These are phyloP conservation scores for Penicillium macrosclerotiorum DNA, from an alignment of 495 filamentous ascomycete genomes.

Conservation along the genomic window DNA sequence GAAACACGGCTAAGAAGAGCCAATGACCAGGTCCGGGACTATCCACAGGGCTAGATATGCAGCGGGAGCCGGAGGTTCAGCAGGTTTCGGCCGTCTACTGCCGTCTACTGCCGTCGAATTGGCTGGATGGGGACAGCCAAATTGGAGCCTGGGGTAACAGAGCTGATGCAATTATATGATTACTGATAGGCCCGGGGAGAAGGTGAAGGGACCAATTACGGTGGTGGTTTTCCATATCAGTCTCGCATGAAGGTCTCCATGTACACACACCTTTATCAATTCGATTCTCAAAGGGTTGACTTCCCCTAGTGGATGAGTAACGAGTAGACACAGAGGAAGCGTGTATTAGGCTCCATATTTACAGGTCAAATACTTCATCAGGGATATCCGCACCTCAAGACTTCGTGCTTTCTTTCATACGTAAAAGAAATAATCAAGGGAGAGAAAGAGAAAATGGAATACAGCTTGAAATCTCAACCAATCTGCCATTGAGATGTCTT, in stretches of 20 bases:
- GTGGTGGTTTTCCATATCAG: neutral
- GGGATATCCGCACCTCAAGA: neutral
- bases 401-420: slow-evolving; percentile 2
- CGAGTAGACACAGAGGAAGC: neutral
- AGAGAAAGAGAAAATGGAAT: too few relatives aligned
- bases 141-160: too few relatives aligned
- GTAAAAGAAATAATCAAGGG: neutral
- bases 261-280: too few relatives aligned
- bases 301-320: neutral
- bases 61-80: neutral
- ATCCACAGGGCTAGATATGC: slow-evolving; percentile 2
- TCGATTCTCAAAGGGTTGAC: too few relatives aligned
- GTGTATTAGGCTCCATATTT: slow-evolving; percentile 7
- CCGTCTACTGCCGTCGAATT: neutral
- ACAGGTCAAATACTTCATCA: slow-evolving; percentile 10
- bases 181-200: neutral
- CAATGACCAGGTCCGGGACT: slow-evolving; percentile 8
- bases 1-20: slow-evolving; percentile 7
- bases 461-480: too few relatives aligned
- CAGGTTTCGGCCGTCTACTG: neutral
- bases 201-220: neutral
- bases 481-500: neutral
- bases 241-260: too few relatives aligned
- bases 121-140: neutral
- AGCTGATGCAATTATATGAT: too few relatives aligned